Conservation (phyloP, 192 early-diverging fungal species). For the Coemansia sp. region DNA sequence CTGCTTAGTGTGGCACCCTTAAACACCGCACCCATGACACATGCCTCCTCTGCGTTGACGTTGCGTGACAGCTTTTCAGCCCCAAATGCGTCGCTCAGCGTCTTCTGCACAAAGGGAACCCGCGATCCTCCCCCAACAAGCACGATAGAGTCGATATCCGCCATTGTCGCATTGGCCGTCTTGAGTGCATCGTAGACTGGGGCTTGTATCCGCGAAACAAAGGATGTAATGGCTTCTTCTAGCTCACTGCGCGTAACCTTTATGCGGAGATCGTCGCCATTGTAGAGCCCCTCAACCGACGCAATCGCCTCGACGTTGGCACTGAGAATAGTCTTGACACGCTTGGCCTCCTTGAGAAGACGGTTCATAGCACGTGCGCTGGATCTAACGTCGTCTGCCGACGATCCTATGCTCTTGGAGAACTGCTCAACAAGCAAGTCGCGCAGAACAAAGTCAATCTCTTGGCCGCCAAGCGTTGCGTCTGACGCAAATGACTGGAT, state of each 20-base stretch:
- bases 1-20: conserved; percentile 80
- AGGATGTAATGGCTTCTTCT: conserved; percentile 67
- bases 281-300: conserved; percentile 84
- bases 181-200: conserved; percentile 75
- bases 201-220: conserved; percentile 65
- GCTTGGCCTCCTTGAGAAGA: conserved; percentile 89
- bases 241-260: conserved; percentile 76
- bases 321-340: conserved; percentile 95
- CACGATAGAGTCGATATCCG: conserved; percentile 82
- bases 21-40: conserved; percentile 86
- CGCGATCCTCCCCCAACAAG: conserved; percentile 93
- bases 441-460: conserved; percentile 82
- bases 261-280: conserved; percentile 81
- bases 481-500: conserved; percentile 84
- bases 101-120: conserved; percentile 79
- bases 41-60: conserved; percentile 95
- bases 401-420: conserved; percentile 54
- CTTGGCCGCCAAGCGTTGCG: conserved; percentile 80
- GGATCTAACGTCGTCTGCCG: conserved; percentile 58
- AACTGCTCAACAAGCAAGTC: conserved; percentile 78
- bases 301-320: conserved; percentile 87
- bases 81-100: conserved; percentile 69
- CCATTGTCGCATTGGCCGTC: conserved; percentile 64
- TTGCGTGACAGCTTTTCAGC: conserved; percentile 87
- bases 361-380: conserved; percentile 84